phyloP scores from a whole-genome alignment of 768 basidiomycete genomes.

The Cantharellus cinnabarinus region DNA sequence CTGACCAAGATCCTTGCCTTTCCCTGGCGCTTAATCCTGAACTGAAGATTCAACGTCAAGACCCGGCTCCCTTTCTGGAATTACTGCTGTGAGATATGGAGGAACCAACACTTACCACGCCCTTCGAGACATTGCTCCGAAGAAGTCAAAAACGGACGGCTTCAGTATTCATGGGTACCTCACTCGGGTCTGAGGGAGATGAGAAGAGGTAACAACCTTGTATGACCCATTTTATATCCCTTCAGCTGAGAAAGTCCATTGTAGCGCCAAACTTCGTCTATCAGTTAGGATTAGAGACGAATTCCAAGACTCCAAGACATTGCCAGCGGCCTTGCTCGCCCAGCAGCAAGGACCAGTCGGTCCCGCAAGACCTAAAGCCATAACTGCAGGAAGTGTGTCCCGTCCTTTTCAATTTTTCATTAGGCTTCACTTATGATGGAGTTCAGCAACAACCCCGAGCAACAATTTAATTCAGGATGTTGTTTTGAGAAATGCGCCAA shows the following conservation, averaged over 20 bases:
- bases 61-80: background rate
- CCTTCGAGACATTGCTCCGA: constrained; percentile 44
- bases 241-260: background rate
- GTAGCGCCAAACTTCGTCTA: constrained; percentile 48
- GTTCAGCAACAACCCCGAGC: constrained; percentile 28
- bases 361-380: constrained; percentile 60
- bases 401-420: background rate
- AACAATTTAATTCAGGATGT: constrained; percentile 46
- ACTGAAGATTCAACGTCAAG: too few species aligned
- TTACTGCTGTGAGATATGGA: background rate
- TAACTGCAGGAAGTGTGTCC: constrained; percentile 47
- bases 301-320: constrained; percentile 66
- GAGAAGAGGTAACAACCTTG: constrained; percentile 37
- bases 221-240: background rate
- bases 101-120: constrained; percentile 13
- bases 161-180: constrained; percentile 4
- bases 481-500: constrained; percentile 26
- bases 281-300: constrained; percentile 79
- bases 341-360: constrained; percentile 60
- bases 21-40: too few species aligned
- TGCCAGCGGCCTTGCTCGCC: constrained; percentile 59
- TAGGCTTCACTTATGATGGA: background rate
- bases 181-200: constrained; percentile 27
- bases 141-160: constrained; percentile 45
- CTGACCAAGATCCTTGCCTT: too few species aligned